A percentile compares a stretch with the other conserved stretches of the same genome.
Conservation (phyloP, 1,139 yeast genomes). For the Groenewaldozyma auringiensis region DNA sequence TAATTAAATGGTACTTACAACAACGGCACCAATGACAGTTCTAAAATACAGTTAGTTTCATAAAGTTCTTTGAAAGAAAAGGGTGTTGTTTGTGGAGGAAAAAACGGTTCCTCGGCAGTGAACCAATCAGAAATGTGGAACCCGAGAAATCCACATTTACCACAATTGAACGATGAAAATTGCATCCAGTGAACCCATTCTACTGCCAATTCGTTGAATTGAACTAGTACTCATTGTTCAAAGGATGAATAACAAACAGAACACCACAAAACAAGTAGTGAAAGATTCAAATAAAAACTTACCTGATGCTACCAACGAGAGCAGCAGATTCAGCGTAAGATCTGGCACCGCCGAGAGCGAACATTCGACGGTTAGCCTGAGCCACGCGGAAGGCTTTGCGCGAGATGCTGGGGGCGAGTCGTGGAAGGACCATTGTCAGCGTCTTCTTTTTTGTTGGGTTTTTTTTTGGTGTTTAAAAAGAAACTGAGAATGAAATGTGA, state of each 20-base stretch:
- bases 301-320: conserved; percentile 84
- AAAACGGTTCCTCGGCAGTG: too few species aligned
- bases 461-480: conserved; percentile 8
- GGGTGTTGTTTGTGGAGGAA: too few species aligned
- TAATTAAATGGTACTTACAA: conserved; percentile 42
- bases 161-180: too few species aligned
- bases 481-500: conserved; percentile 6
- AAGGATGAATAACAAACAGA: too few species aligned
- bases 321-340: conserved; percentile 83
- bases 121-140: too few species aligned
- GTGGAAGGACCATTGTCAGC: conserved; percentile 50
- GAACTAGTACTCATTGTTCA: too few species aligned
- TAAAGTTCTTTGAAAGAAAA: not conserved
- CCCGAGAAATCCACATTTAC: too few species aligned
- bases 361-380: conserved; percentile 61
- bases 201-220: too few species aligned
- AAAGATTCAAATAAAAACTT: conserved; percentile 35
- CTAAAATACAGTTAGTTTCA: conserved; percentile 33
- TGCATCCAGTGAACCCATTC: too few species aligned
- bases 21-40: conserved; percentile 99
- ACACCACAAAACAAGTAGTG: too few species aligned
- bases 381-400: conserved; percentile 89
- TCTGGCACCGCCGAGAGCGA: conserved; percentile 42
- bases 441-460: conserved; percentile 16
- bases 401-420: conserved; percentile 84